These are phyloP conservation scores for Orbilia blumenaviensis DNA, from an alignment of 2,329 filamentous ascomycete genomes.

Conservation along the genomic window DNA sequence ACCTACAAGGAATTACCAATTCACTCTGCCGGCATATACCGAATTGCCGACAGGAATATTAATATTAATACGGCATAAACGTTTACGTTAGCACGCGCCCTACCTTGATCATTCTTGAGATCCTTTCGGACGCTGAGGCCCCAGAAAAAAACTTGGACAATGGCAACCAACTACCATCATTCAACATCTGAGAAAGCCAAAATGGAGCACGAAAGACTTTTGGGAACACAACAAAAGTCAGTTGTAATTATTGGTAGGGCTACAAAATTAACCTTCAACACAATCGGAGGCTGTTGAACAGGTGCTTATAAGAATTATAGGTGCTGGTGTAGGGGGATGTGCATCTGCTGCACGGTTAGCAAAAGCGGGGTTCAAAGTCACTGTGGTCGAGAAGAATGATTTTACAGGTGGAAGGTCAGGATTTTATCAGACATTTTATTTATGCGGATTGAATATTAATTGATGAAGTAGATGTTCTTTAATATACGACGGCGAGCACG, in stretches of 20 bases:
- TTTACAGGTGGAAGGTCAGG: conserved; percentile 75
- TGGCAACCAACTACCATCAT: no score
- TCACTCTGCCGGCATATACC: no score
- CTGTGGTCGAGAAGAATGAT: conserved; percentile 78
- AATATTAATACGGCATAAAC: no score
- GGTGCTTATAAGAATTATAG: conserved; percentile 59
- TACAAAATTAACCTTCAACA: neutral
- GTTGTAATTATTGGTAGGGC: conserved; percentile 67
- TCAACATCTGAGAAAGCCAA: no score
- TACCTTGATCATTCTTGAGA: no score
- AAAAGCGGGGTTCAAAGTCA: conserved; percentile 75
- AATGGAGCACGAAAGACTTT: conserved; percentile 19
- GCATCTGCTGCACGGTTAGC: conserved; percentile 76
- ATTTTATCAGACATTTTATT: neutral
- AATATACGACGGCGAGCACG: conserved; percentile 42
- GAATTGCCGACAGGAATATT: no score
- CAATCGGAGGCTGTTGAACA: neutral
- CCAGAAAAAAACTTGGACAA: no score
- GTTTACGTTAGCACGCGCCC: no score
- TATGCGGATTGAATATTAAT: neutral
- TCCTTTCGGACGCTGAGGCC: no score
- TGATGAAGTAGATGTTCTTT: conserved; percentile 28
- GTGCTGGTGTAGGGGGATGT: conserved; percentile 76
- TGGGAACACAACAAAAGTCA: conserved; percentile 60
- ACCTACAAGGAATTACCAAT: no score